Evolutionary conservation across 169 alveolate genomes (phyloP), one percentile per base, ranked within the genome.

Genomic region (Cryptosporidium parvum): DNA sequence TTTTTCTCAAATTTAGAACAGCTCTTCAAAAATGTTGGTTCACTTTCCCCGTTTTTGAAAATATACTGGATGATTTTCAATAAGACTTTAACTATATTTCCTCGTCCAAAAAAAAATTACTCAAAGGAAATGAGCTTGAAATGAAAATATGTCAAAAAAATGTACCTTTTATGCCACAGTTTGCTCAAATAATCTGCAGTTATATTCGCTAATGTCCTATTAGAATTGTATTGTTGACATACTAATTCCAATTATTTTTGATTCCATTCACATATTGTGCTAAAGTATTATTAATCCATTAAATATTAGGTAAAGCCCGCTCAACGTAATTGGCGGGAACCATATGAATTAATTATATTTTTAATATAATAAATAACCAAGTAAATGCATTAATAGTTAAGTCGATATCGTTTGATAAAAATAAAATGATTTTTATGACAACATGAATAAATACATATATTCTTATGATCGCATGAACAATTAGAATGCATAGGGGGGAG

Each of bases 311-410:
- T 8, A n/a, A 18, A 31, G 51, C 72, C 72, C 72, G 72, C 72
- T 29, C 18, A 65, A 65, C 72, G 72, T 65, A 65, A 3, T 35
- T 35, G 48, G 72, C 72, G 72, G 72, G 53, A 65, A 65, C 0
- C 1, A 8, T 1, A 8, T 65, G 72, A 65, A 65, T 14, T 65
- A 31, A 16, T 65, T 65, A 65, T 65, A 65, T 48, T 48, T 48
- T 42, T 48, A 14, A 48, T 48, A 21, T 48, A 48, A 48, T 14
- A 0, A 48, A 48, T 3, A 21, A 48, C 56, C 5, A 48, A 48
- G 23, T 48, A 14, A 48, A 48, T 48, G 23, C 21, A 48, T 48
- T 14, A 48, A 9, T 3, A 48, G 3, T 14, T 14, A 5, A 16
- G 8, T 48, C 18, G 18, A 48, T 14, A 1, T 48, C 18, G 0